Percentiles rank a stretch among this genome's conserved stretches.
phyloP scores from a whole-genome alignment of 352 stramenopile genomes.

The Globisporangium emineosum region DNA sequence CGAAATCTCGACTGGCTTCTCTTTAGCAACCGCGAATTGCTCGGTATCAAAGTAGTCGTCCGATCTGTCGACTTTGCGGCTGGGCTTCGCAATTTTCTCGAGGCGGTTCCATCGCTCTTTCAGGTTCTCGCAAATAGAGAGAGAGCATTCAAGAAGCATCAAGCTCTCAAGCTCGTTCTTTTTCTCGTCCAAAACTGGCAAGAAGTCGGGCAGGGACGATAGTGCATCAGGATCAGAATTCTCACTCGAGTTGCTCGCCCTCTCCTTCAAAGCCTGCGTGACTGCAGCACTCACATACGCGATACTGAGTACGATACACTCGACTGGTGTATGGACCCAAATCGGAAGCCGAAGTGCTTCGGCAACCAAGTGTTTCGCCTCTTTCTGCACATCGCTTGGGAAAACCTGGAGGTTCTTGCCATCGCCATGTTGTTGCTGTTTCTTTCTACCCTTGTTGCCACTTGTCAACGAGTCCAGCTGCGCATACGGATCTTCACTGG shows the following conservation, averaged over 20 bases:
- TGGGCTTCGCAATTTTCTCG: constrained; percentile 46
- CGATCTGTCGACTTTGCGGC: constrained; percentile 19
- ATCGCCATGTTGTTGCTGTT: constrained; percentile 13
- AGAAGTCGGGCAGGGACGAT: constrained; percentile 32
- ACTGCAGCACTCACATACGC: constrained; percentile 67
- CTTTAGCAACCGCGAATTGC: constrained; percentile 47
- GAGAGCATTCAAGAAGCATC: constrained; percentile 55
- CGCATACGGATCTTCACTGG: constrained; percentile 61
- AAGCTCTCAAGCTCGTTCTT: constrained; percentile 38
- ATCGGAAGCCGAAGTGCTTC: constrained; percentile 54
- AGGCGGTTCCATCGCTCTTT: constrained; percentile 65
- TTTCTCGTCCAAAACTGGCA: constrained; percentile 43
- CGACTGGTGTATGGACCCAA: constrained; percentile 56
- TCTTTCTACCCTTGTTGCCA: constrained; percentile 39
- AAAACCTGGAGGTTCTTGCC: constrained; percentile 18
- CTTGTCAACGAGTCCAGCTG: constrained; percentile 69
- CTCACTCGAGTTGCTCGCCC: not conserved
- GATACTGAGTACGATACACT: constrained; percentile 68
- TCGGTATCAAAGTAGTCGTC: constrained; percentile 51
- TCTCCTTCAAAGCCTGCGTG: constrained; percentile 30
- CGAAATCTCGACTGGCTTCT: constrained; percentile 54
- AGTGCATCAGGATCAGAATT: not conserved
- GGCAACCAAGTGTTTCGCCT: constrained; percentile 63
- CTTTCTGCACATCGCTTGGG: constrained; percentile 52
- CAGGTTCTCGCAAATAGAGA: constrained; percentile 48